Evolutionary conservation across 495 filamentous ascomycete species (phyloP).

Genomic region (Schizothecium vesticola): DNA sequence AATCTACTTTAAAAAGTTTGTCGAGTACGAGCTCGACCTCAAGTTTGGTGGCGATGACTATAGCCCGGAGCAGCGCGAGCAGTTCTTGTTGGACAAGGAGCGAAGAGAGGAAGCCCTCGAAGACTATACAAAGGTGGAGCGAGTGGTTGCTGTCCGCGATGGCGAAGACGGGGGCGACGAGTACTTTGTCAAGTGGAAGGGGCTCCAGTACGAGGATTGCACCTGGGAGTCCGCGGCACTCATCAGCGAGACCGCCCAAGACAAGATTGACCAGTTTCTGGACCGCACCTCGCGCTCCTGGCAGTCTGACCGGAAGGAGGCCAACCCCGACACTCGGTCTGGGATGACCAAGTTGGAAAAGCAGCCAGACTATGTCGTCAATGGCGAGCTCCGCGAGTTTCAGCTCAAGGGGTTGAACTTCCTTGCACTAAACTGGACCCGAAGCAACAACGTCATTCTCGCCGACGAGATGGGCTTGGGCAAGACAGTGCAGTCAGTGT

Average conservation of each 20-base stretch:
- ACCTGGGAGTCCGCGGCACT: conserved; percentile 86
- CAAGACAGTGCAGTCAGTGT: conserved; percentile 96
- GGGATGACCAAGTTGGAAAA: conserved; percentile 65
- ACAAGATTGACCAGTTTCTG: conserved; percentile 83
- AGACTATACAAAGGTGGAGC: conserved; percentile 85
- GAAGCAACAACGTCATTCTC: conserved; percentile 86
- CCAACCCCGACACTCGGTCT: conserved; percentile 65
- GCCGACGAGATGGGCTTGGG: conserved; percentile 98
- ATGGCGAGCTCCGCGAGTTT: conserved; percentile 85
- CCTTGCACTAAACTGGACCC: conserved; percentile 89
- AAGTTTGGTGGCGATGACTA: conserved; percentile 62
- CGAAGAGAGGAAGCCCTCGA: conserved; percentile 73
- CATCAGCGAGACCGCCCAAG: conserved; percentile 70
- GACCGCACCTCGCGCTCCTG: conserved; percentile 72
- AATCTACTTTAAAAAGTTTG: conserved; percentile 83
- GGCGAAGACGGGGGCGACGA: conserved; percentile 70
- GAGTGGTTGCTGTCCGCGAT: conserved; percentile 76
- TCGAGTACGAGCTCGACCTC: conserved; percentile 67
- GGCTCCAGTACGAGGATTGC: conserved; percentile 81
- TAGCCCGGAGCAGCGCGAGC: conserved; percentile 81
- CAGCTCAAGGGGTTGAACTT: conserved; percentile 93
- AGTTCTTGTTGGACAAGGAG: conserved; percentile 85
- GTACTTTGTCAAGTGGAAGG: conserved; percentile 92
- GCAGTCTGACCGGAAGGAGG: conserved; percentile 67
- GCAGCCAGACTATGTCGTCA: conserved; percentile 79